Base-by-base conservation (phyloP, 1,284 basidiomycete species). In the Schizophyllum amplum region DNA sequence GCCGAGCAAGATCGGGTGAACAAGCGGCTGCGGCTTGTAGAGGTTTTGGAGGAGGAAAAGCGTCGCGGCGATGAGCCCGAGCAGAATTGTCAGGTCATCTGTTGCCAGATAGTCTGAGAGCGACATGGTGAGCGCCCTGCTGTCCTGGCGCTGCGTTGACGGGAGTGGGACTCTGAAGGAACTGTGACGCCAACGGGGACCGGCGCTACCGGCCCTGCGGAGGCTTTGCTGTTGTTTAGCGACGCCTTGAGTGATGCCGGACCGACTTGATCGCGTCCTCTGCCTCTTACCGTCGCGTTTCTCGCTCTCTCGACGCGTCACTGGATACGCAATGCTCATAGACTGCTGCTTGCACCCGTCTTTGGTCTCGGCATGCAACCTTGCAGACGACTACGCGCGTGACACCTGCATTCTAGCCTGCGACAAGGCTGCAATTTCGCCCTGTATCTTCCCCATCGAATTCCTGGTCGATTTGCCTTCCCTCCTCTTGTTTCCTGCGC, bases 1-100 rank as follows among this genome's bases (percentile, higher is more conserved):
- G 13, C 89, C 90, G 2, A 92, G 79, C 7, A 92, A 76, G 62
- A 92, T 88, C 11, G 90, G 90, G 64, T 92, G 90, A 0, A 90
- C 87, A 46, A 92, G 79, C 1, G 89, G 83, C 62, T 88, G 85
- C 1, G 87, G 86, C 61, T 80, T 87, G 72, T 88, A 88, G 59
- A 89, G 72, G 65, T 84, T 88, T 65, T 84, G 83, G 52, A 90
- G 74, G 27, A 90, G 76, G 66, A 88, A 89, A 50, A 88, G 78
- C 9, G 86, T 86, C 4, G 83, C 84, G 7, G 82, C 80, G 48
- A 86, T 83, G 60, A 90, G 78, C 55, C 83, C 84, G 13, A 90
- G 77, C 26, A 89, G 77, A 58, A 89, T 80, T 25, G 88, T 89
- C 58, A 88, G 71, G 71, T 89, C 87, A 70, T 90, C 87, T 2